Base-by-base conservation (phyloP, 768 basidiomycete genomes). In the Boletus sp. region DNA sequence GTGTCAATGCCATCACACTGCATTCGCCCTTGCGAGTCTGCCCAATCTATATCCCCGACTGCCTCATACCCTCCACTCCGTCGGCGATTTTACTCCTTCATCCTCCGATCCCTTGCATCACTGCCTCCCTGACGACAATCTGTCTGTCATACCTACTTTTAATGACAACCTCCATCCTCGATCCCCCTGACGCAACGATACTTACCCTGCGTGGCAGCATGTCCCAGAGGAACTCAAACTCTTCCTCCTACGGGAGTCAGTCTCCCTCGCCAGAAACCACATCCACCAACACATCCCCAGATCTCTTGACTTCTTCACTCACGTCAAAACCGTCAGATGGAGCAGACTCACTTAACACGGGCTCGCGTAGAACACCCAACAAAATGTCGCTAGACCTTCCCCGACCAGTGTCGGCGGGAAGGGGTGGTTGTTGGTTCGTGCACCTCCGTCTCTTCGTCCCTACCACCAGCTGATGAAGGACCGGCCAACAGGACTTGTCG, bases 341-440 rank as follows among this genome's bases (percentile, higher is more conserved):
- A 28, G 24, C 48, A 17, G 68, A 72, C 58, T 28, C 68, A 6
- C 62, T 53, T 18, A 64, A 60, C 37, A 50, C 58, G 7, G 46
- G 12, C n/a, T 61, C 61, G 18, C 68, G 68, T 71, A 75, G n/a
- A 50, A 82, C 81, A 14, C 81, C 82, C 9, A 78, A 70, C 60
- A 78, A 76, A 57, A 72, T 76, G 47, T 73, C 78, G 15, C 72
- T 77, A 41, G 82, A 82, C 67, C 76, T 82, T 50, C 79, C 83
- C 58, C 80, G 82, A 50, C 77, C 76, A 48, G 72, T 76, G 44
- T 78, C 81, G 14, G 79, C 83, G 47, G 81, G 85, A 57, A 87
- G 85, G 72, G 89, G 89, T 60, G 89, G 89, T 44, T 90, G 89
- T 74, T 91, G 89, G 89, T 90, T 68, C 67, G 88, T 79, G 40